A percentile compares a stretch with the other conserved stretches of the same genome.
Conservation (phyloP, 495 filamentous ascomycete species). For the Penicillium crystallinum region DNA sequence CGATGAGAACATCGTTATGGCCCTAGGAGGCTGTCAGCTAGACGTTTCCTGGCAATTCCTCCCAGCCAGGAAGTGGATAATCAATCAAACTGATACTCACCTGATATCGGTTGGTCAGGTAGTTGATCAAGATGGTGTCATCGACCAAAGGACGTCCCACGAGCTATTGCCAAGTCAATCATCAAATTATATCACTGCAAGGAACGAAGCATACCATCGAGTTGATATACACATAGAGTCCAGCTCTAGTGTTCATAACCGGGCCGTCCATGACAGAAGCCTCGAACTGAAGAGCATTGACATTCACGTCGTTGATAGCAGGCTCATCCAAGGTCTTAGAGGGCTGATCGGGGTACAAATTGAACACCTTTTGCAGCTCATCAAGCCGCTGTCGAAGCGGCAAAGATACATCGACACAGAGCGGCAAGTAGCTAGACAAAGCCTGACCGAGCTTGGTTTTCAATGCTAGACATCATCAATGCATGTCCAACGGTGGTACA, state of each 20-base stretch:
- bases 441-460: slow-evolving; percentile 39
- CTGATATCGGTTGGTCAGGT: slow-evolving; percentile 77
- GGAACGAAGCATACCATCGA: slow-evolving; percentile 53
- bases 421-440: slow-evolving; percentile 37
- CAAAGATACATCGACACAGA: slow-evolving; percentile 39
- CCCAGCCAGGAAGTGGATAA: not conserved
- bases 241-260: slow-evolving; percentile 72
- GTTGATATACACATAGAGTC: slow-evolving; percentile 88
- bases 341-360: slow-evolving; percentile 34
- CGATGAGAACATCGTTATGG: slow-evolving; percentile 66
- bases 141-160: slow-evolving; percentile 77
- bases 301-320: slow-evolving; percentile 38
- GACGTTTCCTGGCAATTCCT: no score
- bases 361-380: slow-evolving; percentile 42
- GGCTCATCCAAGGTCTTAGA: slow-evolving; percentile 35
- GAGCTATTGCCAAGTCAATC: slow-evolving; percentile 55
- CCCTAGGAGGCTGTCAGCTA: slow-evolving; percentile 38
- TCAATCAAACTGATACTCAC: slow-evolving; percentile 29
- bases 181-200: not conserved
- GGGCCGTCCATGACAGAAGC: slow-evolving; percentile 60
- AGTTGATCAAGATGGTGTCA: slow-evolving; percentile 69
- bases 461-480: slow-evolving; percentile 21
- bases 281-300: slow-evolving; percentile 47
- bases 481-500: not conserved
- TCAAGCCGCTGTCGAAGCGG: slow-evolving; percentile 40